Evolutionary conservation across 495 filamentous ascomycete species (phyloP), one percentile per base, ranked within the genome.

Genomic region (Penicillium goetzii): DNA sequence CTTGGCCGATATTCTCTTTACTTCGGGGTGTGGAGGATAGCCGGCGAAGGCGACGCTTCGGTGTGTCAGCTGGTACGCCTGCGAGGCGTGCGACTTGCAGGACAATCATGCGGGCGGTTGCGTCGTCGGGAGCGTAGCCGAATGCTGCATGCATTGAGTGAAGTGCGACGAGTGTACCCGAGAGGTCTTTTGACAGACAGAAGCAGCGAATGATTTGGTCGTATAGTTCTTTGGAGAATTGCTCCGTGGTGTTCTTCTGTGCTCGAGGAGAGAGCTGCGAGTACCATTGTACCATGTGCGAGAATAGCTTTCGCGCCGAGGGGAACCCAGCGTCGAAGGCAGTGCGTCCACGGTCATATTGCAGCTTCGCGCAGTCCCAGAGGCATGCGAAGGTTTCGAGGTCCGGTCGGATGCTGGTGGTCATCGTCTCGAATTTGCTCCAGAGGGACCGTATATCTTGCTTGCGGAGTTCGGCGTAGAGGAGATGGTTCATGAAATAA

Each of bases 401-500:
- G 64, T 92, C 88, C 0, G 89, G 88, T 38, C 75, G 70, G 11
- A 88, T 74, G 17, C 65, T 51, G 66, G 76, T 62, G 78, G 78
- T 75, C 75, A 84, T 77, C 14, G 70, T 63, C 19, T 78, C 66
- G 68, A 86, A 92, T 45, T 86, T 82, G n/a, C 74, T 65, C 76
- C 85, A 85, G 0, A 88, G 82, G 28, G 76, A 68, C 23, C 73
- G 68, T 15, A 85, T 78, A 28, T 85, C 74, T 51, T 80, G 82
- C 70, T 73, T 86, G 63, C 72, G 83, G 61, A 84, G 82, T 72
- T 74, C 77, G 23, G 87, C 85, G 55, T 83, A 85, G 28, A 93
- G 82, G 23, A 92, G 74, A 62, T 92, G 88, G 73, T 92, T 93
- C 80, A 92, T 85, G 69, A 92, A 86, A 71, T 86, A 89, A 47